Conservation (phyloP, 73 alveolate genomes). For the Tetrahymena thermophila region DNA sequence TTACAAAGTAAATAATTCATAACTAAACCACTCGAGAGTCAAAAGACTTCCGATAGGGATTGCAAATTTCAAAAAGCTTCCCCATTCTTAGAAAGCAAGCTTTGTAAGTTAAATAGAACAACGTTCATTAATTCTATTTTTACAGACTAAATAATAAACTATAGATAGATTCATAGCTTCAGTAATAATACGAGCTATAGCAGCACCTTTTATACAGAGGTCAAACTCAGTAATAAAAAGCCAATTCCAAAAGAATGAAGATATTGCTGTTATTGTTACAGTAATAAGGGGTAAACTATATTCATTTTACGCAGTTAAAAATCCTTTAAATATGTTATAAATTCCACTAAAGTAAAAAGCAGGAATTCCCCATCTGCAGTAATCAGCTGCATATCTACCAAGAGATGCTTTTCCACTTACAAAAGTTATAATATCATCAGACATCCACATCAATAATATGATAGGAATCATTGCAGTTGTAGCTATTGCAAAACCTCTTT, state of each 20-base stretch:
- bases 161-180: background rate
- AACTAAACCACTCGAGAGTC: constrained; percentile 2
- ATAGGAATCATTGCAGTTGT: constrained; percentile 3
- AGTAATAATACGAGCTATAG: constrained; percentile 1
- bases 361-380: background rate
- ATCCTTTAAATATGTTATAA: background rate
- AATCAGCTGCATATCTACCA: background rate
- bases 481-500: background rate
- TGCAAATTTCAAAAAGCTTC: background rate
- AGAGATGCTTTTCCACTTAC: background rate
- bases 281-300: background rate
- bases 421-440: background rate
- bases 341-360: background rate
- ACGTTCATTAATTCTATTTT: background rate
- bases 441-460: background rate
- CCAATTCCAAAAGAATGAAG: background rate
- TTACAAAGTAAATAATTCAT: constrained; percentile 5
- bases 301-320: background rate
- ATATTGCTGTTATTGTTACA: background rate
- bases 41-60: background rate
- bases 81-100: constrained; percentile 1
- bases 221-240: background rate
- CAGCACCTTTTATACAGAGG: background rate
- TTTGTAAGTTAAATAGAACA: background rate
- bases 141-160: background rate